These are phyloP conservation scores for Ceratopteris richardii DNA, from an alignment of 75 land plant species.

Conservation along the genomic window DNA sequence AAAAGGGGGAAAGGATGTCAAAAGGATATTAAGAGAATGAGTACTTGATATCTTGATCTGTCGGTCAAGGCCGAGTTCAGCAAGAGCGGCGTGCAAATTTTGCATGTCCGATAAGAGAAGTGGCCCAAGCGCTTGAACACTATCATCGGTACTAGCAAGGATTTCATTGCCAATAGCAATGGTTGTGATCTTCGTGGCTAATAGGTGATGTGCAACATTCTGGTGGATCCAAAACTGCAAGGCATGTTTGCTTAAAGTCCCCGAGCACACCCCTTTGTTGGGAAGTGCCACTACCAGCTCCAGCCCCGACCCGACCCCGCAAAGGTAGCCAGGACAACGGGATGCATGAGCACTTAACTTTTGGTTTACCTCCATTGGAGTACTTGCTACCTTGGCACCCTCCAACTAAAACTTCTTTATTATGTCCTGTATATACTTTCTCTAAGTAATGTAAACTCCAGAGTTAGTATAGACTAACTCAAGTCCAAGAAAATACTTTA, in stretches of 20 bases:
- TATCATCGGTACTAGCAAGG: conserved; percentile 11
- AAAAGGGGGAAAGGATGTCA: conserved; percentile 74
- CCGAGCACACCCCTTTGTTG: conserved; percentile 27
- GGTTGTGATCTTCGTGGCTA: conserved; percentile 26
- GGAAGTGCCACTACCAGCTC: conserved; percentile 36
- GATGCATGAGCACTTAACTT: too few species aligned
- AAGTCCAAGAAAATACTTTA: too few species aligned
- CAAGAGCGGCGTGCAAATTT: conserved; percentile 34
- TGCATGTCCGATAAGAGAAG: conserved; percentile 53
- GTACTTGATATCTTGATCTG: conserved; percentile 59
- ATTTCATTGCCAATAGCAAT: conserved; percentile 62
- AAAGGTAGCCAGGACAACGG: conserved; percentile 37
- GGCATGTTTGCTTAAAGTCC: conserved; percentile 15
- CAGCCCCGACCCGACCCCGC: conserved; percentile 24
- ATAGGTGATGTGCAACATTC: conserved; percentile 33
- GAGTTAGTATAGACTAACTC: too few species aligned
- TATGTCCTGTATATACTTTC: too few species aligned
- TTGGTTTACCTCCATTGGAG: too few species aligned
- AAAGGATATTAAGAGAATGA: conserved; percentile 57
- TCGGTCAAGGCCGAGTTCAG: conserved; percentile 35
- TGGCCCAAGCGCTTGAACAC: too few species aligned
- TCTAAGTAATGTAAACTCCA: too few species aligned
- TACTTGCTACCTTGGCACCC: too few species aligned
- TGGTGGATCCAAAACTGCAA: conserved; percentile 39
- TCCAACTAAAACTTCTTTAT: too few species aligned